These are phyloP conservation scores for Fraxinus americana DNA, from an alignment of 257 asterid species.

Conservation along the genomic window DNA sequence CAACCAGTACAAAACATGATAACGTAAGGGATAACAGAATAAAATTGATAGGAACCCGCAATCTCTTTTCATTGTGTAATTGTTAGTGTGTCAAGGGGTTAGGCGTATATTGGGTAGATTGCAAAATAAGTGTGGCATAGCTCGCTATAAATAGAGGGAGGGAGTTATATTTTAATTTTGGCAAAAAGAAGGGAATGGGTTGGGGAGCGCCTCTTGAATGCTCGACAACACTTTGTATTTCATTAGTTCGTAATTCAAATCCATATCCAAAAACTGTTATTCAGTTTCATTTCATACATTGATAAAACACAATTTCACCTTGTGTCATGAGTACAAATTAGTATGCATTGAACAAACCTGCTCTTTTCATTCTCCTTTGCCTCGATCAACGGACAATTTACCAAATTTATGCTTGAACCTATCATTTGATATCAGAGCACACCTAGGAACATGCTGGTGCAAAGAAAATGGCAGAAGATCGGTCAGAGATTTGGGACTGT, in stretches of 20 bases:
- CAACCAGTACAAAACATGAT: constrained; percentile 20
- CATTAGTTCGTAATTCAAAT: neutral
- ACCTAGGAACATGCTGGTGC: neutral
- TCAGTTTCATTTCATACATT: neutral
- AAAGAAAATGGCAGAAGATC: neutral
- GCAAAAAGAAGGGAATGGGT: neutral
- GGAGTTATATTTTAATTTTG: neutral
- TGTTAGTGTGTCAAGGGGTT: neutral
- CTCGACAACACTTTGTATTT: neutral
- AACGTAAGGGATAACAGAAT: constrained; percentile 15
- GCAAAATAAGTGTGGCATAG: neutral
- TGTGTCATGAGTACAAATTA: neutral
- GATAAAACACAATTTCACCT: neutral
- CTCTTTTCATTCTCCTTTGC: neutral
- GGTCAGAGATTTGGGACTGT: neutral
- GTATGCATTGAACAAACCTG: neutral
- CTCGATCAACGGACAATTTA: neutral
- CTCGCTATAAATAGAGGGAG: neutral
- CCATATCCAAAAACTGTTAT: neutral
- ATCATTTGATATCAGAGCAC: neutral
- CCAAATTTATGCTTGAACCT: neutral
- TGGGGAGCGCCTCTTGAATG: neutral
- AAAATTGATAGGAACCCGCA: neutral
- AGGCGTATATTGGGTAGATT: too few relatives aligned
- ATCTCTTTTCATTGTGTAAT: neutral